These are phyloP conservation scores for Fusarium sp. DNA, from an alignment of 2,329 filamentous ascomycete genomes.

Conservation along the genomic window DNA sequence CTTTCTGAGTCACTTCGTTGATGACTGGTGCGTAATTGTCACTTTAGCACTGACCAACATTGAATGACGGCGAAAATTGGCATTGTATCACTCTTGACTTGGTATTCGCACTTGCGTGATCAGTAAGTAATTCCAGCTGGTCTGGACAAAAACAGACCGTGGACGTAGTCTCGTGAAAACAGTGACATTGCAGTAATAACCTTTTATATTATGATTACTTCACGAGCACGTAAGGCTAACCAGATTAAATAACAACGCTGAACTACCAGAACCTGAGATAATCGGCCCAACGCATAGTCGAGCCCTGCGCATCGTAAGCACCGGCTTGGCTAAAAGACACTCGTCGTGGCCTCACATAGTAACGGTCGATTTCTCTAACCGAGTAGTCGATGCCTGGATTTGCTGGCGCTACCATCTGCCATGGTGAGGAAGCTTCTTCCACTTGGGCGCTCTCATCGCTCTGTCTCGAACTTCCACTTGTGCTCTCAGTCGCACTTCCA, in stretches of 20 bases:
- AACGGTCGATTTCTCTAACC: slow-evolving; percentile 52
- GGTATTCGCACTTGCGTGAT: no score
- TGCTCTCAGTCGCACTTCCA: not conserved
- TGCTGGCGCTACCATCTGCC: slow-evolving; percentile 25
- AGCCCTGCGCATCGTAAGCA: not conserved
- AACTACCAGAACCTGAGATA: slow-evolving; percentile 34
- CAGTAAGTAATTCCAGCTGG: no score
- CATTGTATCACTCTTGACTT: no score
- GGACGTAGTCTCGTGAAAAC: not conserved
- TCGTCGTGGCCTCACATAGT: slow-evolving; percentile 43
- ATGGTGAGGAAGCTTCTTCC: not conserved
- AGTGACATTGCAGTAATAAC: not conserved
- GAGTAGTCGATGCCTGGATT: slow-evolving; percentile 50
- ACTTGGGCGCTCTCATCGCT: slow-evolving; percentile 2
- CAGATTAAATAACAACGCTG: not conserved
- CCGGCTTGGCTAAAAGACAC: slow-evolving; percentile 31
- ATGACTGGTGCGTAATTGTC: no score
- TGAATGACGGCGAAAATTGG: no score
- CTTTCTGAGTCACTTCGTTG: not conserved
- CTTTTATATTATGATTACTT: not conserved
- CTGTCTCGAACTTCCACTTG: slow-evolving; percentile 2
- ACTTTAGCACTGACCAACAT: no score
- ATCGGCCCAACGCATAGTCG: slow-evolving; percentile 1
- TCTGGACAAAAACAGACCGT: no score
- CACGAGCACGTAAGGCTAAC: no score